Evolutionary conservation across 2,329 filamentous ascomycete genomes (phyloP), one percentile per base, ranked within the genome.

Genomic region (Truncatella angustata): DNA sequence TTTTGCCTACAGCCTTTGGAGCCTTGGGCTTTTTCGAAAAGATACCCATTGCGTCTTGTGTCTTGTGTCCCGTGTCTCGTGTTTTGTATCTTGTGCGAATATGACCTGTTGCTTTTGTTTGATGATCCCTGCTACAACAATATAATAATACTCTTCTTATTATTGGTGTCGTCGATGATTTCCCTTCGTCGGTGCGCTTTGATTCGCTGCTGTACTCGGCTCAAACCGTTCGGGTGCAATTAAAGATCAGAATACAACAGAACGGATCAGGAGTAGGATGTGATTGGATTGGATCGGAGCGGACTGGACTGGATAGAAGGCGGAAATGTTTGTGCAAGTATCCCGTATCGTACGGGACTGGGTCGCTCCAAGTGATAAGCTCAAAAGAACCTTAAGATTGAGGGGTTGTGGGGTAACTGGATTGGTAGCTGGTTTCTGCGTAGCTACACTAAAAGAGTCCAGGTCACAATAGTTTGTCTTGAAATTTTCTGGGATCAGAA

Each of bases 11-110:
- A 26, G 50, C 40, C 53, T 53, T 55, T 40, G 50, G 49, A 34
- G 45, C 32, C 42, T 51, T 52, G 5, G 53, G 46, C 32, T 55
- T 55, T 37, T 49, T 52, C 34, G 53, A 53, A 35, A 55, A 55
- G n/a, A 55, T 44, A n/a, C 53, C 53, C 53, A 55, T 55, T 28
- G 44, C 32, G 43, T n/a, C n/a, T n/a, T n/a, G n/a, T n/a, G n/a
- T n/a, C n/a, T n/a, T n/a, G n/a, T n/a, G n/a, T n/a, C n/a, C n/a
- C n/a, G n/a, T n/a, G n/a, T n/a, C n/a, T n/a, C n/a, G n/a, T n/a
- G n/a, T n/a, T n/a, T n/a, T n/a, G n/a, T n/a, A n/a, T n/a, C n/a
- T n/a, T n/a, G n/a, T n/a, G n/a, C n/a, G n/a, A n/a, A n/a, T n/a
- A 14, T 20, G 21, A 32, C 20, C 24, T 44, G 14, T 2, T 24